Base-by-base conservation (phyloP, 148 eudicot genomes). In the Oxyria digyna region DNA sequence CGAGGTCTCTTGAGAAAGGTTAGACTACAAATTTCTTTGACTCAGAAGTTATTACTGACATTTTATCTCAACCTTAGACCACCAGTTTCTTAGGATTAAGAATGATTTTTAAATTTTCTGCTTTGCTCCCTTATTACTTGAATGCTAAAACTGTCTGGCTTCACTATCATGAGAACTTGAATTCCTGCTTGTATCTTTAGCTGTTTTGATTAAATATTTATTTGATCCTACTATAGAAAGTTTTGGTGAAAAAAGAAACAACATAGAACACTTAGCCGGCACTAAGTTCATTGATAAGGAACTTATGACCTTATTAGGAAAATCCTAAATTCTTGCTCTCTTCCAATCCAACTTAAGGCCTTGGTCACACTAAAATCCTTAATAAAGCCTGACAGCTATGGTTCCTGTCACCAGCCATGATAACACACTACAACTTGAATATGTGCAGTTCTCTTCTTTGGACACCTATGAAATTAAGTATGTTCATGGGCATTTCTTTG, bases 401-500 rank as follows among this genome's bases (percentile, higher is more conserved):
- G 9, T 38, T 38, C 41, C 41, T 38, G 41, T 38, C 41, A 38
- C 41, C 8, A 38, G 41, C 41, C 8, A n/a, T 7, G 7, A 52
- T 29, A 52, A 11, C 62, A 23, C 62, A 23, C 62, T 52, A 11
- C 29, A 52, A 24, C 31, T 52, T 23, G 3, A 24, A 23, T 23
- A 52, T 52, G 4, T 23, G 62, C 31, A 21, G 13, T 52, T 52
- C 31, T 59, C 37, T 27, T 59, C 37, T 59, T 12, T 8, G 29
- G 29, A 10, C 13, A 27, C 65, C 18, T 35, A 3, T 3, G 4
- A 52, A 13, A 27, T 29, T 59, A 27, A 59, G 37, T 31, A 15
- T 59, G 37, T 17, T 27, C 38, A 59, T 6, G 14, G 18, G 65
- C 65, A 27, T 27, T 20, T 65, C 73, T n/a, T 84, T 74, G 18